Percentiles rank a stretch among this genome's conserved stretches.
Evolutionary conservation across 768 basidiomycete genomes (phyloP).

Genomic region (Tylopilus intermedius): DNA sequence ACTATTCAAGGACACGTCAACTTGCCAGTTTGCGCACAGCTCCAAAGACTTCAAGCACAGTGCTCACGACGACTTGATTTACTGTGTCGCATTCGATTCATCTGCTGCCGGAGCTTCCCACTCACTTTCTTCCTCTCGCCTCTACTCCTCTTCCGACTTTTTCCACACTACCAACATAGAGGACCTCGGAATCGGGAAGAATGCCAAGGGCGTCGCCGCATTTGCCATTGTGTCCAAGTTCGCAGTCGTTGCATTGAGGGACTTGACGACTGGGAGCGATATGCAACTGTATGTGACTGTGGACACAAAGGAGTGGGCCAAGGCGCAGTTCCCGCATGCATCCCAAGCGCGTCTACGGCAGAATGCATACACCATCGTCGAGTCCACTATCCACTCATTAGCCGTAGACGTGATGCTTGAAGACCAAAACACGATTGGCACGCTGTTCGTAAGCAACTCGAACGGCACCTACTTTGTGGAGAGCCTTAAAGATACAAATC

Average conservation of each 20-base stretch:
- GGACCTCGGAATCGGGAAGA: slow-evolving; percentile 81
- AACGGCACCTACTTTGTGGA: slow-evolving; percentile 95
- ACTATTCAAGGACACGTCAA: slow-evolving; percentile 65
- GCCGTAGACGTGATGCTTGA: slow-evolving; percentile 89
- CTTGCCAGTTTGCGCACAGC: slow-evolving; percentile 88
- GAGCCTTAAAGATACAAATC: slow-evolving; percentile 86
- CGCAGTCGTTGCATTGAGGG: slow-evolving; percentile 85
- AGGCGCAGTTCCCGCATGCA: slow-evolving; percentile 90
- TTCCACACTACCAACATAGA: slow-evolving; percentile 66
- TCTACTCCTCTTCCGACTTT: slow-evolving; percentile 84
- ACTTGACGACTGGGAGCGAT: slow-evolving; percentile 45
- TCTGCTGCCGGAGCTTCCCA: slow-evolving; percentile 40
- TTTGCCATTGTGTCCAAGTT: slow-evolving; percentile 92
- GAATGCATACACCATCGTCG: slow-evolving; percentile 95
- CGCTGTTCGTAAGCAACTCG: slow-evolving; percentile 91
- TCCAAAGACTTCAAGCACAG: slow-evolving; percentile 77
- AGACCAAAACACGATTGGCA: slow-evolving; percentile 64
- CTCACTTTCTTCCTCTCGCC: slow-evolving; percentile 52
- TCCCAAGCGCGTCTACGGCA: slow-evolving; percentile 73
- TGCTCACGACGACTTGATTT: slow-evolving; percentile 71
- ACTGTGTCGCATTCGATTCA: slow-evolving; percentile 84
- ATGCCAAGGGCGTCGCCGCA: slow-evolving; percentile 84
- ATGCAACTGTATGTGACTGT: slow-evolving; percentile 84
- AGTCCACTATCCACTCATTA: slow-evolving; percentile 88
- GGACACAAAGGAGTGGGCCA: slow-evolving; percentile 80